Percentiles rank a stretch among this genome's conserved stretches.
phyloP scores from a whole-genome alignment of 768 basidiomycete species.

The Pulveroboletus sp. region DNA sequence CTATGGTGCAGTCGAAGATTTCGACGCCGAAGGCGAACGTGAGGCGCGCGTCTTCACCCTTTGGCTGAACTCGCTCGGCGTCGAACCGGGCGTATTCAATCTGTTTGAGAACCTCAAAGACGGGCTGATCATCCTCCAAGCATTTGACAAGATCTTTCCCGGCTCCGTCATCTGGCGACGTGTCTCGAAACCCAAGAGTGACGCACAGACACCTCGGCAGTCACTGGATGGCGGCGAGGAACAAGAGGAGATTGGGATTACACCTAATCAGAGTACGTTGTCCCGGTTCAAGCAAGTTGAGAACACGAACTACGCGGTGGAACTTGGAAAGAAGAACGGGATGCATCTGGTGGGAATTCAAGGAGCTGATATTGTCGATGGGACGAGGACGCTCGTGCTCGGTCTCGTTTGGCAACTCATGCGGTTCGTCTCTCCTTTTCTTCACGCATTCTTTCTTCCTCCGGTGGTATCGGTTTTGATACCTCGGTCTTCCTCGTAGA shows the following conservation, averaged over 20 bases:
- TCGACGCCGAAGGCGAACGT: conserved; percentile 97
- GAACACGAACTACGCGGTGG: conserved; percentile 95
- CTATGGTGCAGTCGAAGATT: conserved; percentile 88
- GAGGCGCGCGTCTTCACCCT: conserved; percentile 97
- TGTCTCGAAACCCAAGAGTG: conserved; percentile 84
- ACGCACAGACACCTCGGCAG: conserved; percentile 37
- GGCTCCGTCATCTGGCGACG: conserved; percentile 93
- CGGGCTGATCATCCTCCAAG: conserved; percentile 87
- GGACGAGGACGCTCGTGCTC: conserved; percentile 85
- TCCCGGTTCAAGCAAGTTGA: conserved; percentile 97
- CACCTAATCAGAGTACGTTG: conserved; percentile 76
- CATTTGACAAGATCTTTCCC: conserved; percentile 93
- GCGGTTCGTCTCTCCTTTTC: conserved; percentile 48
- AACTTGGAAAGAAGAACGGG: conserved; percentile 86
- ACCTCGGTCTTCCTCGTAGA: conserved; percentile 30
- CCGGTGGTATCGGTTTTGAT: neutral
- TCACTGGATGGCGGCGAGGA: conserved; percentile 49
- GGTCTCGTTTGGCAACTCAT: conserved; percentile 98
- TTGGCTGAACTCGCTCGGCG: conserved; percentile 96
- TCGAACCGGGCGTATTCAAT: conserved; percentile 95
- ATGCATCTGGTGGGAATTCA: conserved; percentile 98
- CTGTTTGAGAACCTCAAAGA: conserved; percentile 95
- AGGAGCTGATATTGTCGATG: conserved; percentile 95
- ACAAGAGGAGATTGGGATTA: conserved; percentile 76
- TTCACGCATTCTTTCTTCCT: neutral